Conservation (phyloP, 78 protist genomes). For the Dictyostelium brefeldianum region DNA sequence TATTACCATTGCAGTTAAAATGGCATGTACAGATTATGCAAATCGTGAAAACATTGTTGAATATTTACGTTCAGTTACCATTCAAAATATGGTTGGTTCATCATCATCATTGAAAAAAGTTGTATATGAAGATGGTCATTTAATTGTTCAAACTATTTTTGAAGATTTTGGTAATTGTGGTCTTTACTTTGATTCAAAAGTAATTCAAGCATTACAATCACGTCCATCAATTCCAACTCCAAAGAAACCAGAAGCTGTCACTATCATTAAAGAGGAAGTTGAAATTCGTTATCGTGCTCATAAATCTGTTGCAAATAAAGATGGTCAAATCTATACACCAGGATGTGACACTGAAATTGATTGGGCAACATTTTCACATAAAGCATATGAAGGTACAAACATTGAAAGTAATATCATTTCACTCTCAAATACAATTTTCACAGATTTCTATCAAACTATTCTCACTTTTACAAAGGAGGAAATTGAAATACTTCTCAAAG, state of each 20-base stretch:
- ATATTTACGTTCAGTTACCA: constrained; percentile 55
- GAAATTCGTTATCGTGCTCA: constrained; percentile 52
- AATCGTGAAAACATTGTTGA: constrained; percentile 33
- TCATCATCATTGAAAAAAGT: constrained; percentile 40
- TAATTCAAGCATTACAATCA: constrained; percentile 61
- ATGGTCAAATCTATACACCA: constrained; percentile 1
- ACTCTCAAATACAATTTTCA: background rate
- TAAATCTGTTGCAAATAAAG: background rate
- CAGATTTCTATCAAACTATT: constrained; percentile 25
- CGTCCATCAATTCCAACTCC: constrained; percentile 67
- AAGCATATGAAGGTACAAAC: constrained; percentile 32
- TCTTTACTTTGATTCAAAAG: constrained; percentile 52
- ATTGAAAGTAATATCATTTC: constrained; percentile 48
- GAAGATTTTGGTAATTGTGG: constrained; percentile 77
- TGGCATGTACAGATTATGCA: constrained; percentile 53
- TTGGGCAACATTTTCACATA: constrained; percentile 20
- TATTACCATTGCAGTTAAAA: constrained; percentile 9
- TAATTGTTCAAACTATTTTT: constrained; percentile 70
- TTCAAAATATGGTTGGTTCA: constrained; percentile 56
- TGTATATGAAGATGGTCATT: constrained; percentile 77
- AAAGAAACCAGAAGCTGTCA: constrained; percentile 42
- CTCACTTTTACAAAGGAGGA: background rate
- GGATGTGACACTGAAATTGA: constrained; percentile 37
- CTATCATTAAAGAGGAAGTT: constrained; percentile 46
- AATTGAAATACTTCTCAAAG: constrained; percentile 23